A percentile compares a stretch with the other conserved stretches of the same genome.
Evolutionary conservation across 257 asterid species (phyloP).

Genomic region (Nicotiana sylvestris): DNA sequence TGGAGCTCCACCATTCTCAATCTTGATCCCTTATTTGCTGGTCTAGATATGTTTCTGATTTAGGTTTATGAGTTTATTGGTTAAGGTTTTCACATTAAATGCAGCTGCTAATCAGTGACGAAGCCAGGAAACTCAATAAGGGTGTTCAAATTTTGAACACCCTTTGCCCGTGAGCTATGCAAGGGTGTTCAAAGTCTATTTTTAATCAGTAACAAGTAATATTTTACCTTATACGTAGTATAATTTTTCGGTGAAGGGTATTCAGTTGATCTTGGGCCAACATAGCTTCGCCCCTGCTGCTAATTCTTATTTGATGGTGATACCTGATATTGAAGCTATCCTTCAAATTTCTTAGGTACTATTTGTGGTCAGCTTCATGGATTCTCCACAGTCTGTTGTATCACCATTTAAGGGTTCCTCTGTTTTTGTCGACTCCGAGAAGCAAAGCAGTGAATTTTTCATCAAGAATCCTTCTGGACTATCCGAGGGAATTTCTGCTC

Average conservation of each 20-base stretch:
- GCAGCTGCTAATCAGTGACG: neutral
- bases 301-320: neutral
- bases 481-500: conserved; percentile 31
- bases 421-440: conserved; percentile 46
- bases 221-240: too few species aligned
- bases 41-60: neutral
- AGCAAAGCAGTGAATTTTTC: conserved; percentile 34
- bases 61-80: neutral
- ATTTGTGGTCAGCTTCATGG: conserved; percentile 49
- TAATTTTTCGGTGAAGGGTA: too few species aligned
- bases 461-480: conserved; percentile 27
- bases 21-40: neutral
- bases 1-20: neutral
- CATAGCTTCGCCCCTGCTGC: too few species aligned
- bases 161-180: too few species aligned
- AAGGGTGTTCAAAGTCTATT: too few species aligned
- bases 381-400: conserved; percentile 83
- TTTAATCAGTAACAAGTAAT: too few species aligned
- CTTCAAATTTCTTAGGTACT: neutral
- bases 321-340: neutral
- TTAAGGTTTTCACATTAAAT: neutral
- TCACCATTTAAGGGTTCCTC: conserved; percentile 70
- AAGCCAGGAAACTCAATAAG: too few species aligned
- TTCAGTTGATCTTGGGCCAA: too few species aligned
- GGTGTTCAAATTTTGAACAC: too few species aligned